These are phyloP conservation scores for Thelonectria discophora DNA, from an alignment of 2,329 filamentous ascomycete species.

Conservation along the genomic window DNA sequence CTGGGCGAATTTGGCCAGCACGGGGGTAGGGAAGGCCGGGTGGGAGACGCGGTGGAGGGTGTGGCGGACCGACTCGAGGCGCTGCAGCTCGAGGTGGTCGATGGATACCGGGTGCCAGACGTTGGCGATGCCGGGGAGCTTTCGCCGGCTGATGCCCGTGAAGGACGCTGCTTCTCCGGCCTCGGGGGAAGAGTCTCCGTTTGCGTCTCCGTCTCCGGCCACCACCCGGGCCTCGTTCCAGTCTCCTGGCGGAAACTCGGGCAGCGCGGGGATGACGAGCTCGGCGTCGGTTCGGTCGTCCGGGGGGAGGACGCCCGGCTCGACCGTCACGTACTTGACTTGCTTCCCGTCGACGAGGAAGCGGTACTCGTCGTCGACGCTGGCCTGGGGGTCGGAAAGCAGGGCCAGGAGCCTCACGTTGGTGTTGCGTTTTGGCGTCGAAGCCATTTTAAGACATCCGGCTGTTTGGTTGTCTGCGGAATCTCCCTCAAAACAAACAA, in stretches of 20 bases:
- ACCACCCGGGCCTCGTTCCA: slow-evolving; percentile 53
- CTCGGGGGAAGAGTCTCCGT: slow-evolving; percentile 10
- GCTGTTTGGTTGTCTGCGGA: slow-evolving; percentile 5
- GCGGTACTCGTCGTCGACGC: slow-evolving; percentile 48
- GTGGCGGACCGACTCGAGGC: slow-evolving; percentile 36
- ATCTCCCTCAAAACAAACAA: neutral
- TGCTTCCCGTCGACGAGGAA: slow-evolving; percentile 47
- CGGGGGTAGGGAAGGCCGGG: slow-evolving; percentile 32
- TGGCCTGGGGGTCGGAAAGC: slow-evolving; percentile 39
- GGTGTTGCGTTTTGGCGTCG: slow-evolving; percentile 4
- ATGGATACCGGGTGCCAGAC: slow-evolving; percentile 48
- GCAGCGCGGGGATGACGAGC: slow-evolving; percentile 45
- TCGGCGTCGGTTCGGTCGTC: slow-evolving; percentile 48
- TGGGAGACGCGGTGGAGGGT: slow-evolving; percentile 42
- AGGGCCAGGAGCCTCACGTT: slow-evolving; percentile 40
- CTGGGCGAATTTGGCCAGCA: slow-evolving; percentile 42
- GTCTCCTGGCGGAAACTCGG: slow-evolving; percentile 49
- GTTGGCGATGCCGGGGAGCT: slow-evolving; percentile 45
- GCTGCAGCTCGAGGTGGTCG: slow-evolving; percentile 47
- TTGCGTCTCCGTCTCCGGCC: slow-evolving; percentile 32
- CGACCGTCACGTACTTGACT: slow-evolving; percentile 54
- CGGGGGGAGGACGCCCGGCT: slow-evolving; percentile 44
- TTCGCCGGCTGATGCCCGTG: slow-evolving; percentile 33
- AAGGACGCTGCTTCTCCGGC: slow-evolving; percentile 40
- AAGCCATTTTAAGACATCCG: slow-evolving; percentile 3